Evolutionary conservation across 2,329 filamentous ascomycete species (phyloP).

Genomic region (Fusarium staphyleae): DNA sequence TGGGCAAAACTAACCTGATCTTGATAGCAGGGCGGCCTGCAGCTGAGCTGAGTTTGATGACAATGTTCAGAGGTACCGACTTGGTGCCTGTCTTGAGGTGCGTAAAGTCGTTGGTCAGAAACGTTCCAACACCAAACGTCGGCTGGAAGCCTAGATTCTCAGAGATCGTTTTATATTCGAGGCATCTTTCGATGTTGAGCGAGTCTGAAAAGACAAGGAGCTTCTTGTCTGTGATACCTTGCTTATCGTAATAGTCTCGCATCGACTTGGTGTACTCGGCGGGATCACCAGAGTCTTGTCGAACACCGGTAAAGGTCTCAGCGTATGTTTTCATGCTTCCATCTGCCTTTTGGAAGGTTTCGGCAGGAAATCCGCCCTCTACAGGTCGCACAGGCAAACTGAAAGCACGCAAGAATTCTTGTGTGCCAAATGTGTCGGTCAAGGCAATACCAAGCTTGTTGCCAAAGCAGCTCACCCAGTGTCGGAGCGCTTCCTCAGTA

Average conservation of each 20-base stretch:
- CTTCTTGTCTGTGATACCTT: slow-evolving; percentile 82
- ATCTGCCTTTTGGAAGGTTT: slow-evolving; percentile 51
- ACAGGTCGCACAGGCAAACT: slow-evolving; percentile 65
- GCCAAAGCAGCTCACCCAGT: slow-evolving; percentile 93
- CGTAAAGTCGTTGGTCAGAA: slow-evolving; percentile 93
- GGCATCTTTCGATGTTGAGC: slow-evolving; percentile 85
- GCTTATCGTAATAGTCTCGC: slow-evolving; percentile 78
- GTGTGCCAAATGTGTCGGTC: slow-evolving; percentile 96
- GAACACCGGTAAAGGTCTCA: slow-evolving; percentile 80
- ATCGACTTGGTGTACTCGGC: slow-evolving; percentile 79
- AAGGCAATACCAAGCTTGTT: slow-evolving; percentile 84
- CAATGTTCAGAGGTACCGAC: slow-evolving; percentile 92
- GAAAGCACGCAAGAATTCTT: slow-evolving; percentile 86
- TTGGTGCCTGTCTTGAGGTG: slow-evolving; percentile 76
- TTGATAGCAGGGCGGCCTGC: slow-evolving; percentile 85
- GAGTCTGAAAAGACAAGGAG: slow-evolving; percentile 95
- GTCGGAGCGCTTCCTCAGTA: slow-evolving; percentile 81
- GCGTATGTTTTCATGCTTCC: slow-evolving; percentile 71
- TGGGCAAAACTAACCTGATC: slow-evolving; percentile 63
- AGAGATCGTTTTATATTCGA: slow-evolving; percentile 86
- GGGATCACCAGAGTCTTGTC: slow-evolving; percentile 91
- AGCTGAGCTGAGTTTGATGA: slow-evolving; percentile 93
- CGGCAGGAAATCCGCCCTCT: slow-evolving; percentile 50
- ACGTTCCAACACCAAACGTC: slow-evolving; percentile 94
- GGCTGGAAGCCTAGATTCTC: slow-evolving; percentile 83